These are phyloP conservation scores for Epicoccum sorghinum DNA, from an alignment of 2,329 filamentous ascomycete species.

Conservation along the genomic window DNA sequence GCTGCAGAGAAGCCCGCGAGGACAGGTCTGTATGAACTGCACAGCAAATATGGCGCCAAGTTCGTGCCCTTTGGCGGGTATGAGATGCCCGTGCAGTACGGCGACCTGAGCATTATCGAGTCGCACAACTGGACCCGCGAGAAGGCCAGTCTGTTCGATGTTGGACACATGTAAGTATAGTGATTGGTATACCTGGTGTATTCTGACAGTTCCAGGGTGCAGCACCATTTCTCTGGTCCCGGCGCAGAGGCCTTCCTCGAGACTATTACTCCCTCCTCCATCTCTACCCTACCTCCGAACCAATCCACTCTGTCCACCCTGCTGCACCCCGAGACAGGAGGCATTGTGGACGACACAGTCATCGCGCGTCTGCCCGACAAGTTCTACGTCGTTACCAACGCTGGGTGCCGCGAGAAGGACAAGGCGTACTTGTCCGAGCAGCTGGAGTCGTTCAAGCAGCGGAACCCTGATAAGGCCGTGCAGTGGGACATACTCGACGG, in stretches of 20 bases:
- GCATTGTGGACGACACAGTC: slow-evolving; percentile 94
- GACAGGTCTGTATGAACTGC: slow-evolving; percentile 80
- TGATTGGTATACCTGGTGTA: slow-evolving; percentile 14
- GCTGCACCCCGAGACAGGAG: slow-evolving; percentile 74
- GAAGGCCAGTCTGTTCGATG: slow-evolving; percentile 91
- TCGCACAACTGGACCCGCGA: slow-evolving; percentile 90
- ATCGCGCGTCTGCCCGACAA: slow-evolving; percentile 71
- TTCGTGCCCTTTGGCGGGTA: slow-evolving; percentile 97
- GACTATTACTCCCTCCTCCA: slow-evolving; percentile 78
- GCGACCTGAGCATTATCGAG: slow-evolving; percentile 74
- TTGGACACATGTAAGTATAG: slow-evolving; percentile 81
- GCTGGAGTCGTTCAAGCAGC: slow-evolving; percentile 60
- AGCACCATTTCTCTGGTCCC: slow-evolving; percentile 82
- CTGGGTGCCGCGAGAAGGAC: slow-evolving; percentile 89
- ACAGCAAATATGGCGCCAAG: slow-evolving; percentile 80
- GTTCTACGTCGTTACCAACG: slow-evolving; percentile 96
- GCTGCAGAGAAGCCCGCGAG: slow-evolving; percentile 50
- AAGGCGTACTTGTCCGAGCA: slow-evolving; percentile 75
- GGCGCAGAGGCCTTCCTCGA: slow-evolving; percentile 83
- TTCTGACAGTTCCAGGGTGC: slow-evolving; percentile 58
- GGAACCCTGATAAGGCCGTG: slow-evolving; percentile 53
- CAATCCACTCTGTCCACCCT: slow-evolving; percentile 84
- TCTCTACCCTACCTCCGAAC: slow-evolving; percentile 68
- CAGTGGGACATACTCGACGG: slow-evolving; percentile 73
- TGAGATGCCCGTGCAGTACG: slow-evolving; percentile 91